Evolutionary conservation across 2,329 filamentous ascomycete species (phyloP).

Genomic region (Ophiostoma quercus): DNA sequence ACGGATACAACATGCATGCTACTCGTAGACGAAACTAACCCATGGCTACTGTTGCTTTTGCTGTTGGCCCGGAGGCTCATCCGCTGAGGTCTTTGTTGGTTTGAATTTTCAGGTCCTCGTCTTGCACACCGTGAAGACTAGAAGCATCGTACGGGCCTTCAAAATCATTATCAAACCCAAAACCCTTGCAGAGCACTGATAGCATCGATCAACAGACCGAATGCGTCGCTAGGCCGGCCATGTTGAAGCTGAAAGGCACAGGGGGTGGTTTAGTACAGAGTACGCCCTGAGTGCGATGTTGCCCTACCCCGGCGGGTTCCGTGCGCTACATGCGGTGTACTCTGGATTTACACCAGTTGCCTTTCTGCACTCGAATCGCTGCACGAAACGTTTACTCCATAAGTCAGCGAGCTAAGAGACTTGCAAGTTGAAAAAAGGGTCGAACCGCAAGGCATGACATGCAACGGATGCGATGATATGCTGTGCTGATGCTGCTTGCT

Average conservation of each 20-base stretch:
- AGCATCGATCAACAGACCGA: not conserved
- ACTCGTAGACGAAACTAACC: not conserved
- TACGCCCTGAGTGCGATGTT: not conserved
- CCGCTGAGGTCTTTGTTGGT: not conserved
- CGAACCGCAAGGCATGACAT: not conserved
- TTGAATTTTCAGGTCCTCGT: too few relatives aligned
- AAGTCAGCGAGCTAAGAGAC: not conserved
- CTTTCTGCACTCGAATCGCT: too few relatives aligned
- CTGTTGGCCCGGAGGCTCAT: not conserved
- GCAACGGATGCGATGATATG: not conserved
- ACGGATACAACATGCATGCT: conserved; percentile 1
- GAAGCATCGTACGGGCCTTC: not conserved
- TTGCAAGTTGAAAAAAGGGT: conserved; percentile 3
- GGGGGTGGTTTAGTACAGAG: not conserved
- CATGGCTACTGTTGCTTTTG: not conserved
- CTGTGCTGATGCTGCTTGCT: not conserved
- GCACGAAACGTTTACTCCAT: not conserved
- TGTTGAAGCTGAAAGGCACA: conserved; percentile 10
- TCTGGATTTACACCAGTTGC: not conserved
- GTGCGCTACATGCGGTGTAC: not conserved
- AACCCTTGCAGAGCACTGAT: not conserved
- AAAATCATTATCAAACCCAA: not conserved
- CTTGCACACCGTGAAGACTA: too few relatives aligned
- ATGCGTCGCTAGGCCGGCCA: not conserved
- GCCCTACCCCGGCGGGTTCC: conserved; percentile 11